Evolutionary conservation across 305 asterid species (phyloP).

Genomic region (Striga hermonthica): DNA sequence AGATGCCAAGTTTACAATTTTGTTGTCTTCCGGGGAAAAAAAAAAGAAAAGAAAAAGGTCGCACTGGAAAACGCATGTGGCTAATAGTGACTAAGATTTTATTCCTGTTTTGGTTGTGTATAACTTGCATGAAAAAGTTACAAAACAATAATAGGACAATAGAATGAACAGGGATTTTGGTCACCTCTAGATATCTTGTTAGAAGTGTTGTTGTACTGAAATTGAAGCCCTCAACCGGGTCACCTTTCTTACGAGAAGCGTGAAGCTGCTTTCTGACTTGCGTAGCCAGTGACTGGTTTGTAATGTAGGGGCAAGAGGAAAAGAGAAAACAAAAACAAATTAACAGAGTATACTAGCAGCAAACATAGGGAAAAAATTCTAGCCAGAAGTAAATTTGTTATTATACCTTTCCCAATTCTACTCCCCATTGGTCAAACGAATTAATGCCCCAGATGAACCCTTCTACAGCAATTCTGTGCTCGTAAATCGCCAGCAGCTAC

Average conservation of each 20-base stretch:
- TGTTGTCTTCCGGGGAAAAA: background rate
- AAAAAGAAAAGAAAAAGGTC: background rate
- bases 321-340: slow-evolving; percentile 6
- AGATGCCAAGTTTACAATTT: background rate
- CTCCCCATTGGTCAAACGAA: slow-evolving; percentile 99
- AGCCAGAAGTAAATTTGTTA: background rate
- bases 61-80: background rate
- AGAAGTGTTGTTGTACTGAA: slow-evolving; percentile 70
- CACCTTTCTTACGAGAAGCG: slow-evolving; percentile 79
- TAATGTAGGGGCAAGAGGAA: slow-evolving; percentile 10
- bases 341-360: slow-evolving; percentile 2
- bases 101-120: background rate
- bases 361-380: slow-evolving; percentile 6
- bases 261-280: slow-evolving; percentile 96
- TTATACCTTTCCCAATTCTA: slow-evolving; percentile 88
- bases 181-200: slow-evolving; percentile 74
- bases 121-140: slow-evolving; percentile 10
- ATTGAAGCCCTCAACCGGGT: slow-evolving; percentile 78
- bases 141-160: background rate
- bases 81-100: background rate
- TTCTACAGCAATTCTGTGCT: slow-evolving; percentile 93
- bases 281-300: slow-evolving; percentile 80
- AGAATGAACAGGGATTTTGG: background rate
- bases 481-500: slow-evolving; percentile 94
- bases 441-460: slow-evolving; percentile 98